A percentile compares a stretch with the other conserved stretches of the same genome.
Conservation (phyloP, 352 stramenopile species). For the Saprolegnia diclina region DNA sequence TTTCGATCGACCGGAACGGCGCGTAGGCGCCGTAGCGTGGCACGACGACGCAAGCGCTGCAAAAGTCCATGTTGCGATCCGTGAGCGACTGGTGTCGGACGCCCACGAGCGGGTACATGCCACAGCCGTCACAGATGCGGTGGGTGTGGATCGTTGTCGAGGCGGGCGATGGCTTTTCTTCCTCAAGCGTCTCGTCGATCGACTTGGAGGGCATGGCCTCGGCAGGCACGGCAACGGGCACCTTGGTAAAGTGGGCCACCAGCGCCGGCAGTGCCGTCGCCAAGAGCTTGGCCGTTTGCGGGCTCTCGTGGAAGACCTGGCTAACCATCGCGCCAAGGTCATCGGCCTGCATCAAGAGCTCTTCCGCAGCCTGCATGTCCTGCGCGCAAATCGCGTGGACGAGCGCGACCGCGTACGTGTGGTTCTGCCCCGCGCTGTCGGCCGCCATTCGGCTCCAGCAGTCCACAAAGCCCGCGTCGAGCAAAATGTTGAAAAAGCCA, state of each 20-base stretch:
- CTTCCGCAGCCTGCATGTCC: background rate
- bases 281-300: constrained; percentile 2
- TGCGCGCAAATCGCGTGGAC: constrained; percentile 31
- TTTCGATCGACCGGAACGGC: constrained; percentile 29
- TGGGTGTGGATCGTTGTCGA: constrained; percentile 38
- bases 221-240: background rate
- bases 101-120: constrained; percentile 35
- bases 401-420: constrained; percentile 39
- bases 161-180: constrained; percentile 35
- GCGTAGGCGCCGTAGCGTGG: constrained; percentile 17
- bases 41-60: constrained; percentile 28
- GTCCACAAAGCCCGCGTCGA: constrained; percentile 33
- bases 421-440: constrained; percentile 33
- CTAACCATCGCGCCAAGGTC: constrained; percentile 2
- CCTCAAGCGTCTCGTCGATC: background rate
- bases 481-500: constrained; percentile 40
- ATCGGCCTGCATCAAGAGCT: background rate
- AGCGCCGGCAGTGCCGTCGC: constrained; percentile 1
- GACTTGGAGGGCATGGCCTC: background rate
- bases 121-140: constrained; percentile 39
- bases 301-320: constrained; percentile 9
- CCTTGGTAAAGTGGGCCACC: background rate
- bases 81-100: constrained; percentile 33
- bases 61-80: constrained; percentile 39
- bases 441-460: constrained; percentile 27